A percentile compares a stretch with the other conserved stretches of the same genome.
These are phyloP conservation scores for Leishmania arabica DNA, from an alignment of 208 protist species.

Conservation along the genomic window DNA sequence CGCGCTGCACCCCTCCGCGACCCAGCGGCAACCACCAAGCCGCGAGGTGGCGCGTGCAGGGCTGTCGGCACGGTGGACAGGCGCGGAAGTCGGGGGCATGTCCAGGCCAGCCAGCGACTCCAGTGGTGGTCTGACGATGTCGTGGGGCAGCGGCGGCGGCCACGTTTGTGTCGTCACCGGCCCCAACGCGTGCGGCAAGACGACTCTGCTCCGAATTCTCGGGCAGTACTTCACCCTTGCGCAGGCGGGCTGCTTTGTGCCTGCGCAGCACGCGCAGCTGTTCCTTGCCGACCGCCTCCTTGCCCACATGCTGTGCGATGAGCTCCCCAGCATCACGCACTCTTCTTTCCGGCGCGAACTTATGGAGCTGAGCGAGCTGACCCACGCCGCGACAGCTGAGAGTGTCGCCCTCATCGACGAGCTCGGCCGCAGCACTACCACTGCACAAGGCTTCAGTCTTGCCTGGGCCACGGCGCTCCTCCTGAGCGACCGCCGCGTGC, in stretches of 20 bases:
- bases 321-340: conserved; percentile 49
- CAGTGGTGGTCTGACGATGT: conserved; percentile 18
- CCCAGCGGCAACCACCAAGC: neutral
- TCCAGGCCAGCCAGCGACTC: neutral
- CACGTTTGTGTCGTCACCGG: conserved; percentile 87
- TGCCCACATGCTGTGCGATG: conserved; percentile 86
- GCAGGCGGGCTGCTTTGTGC: conserved; percentile 94
- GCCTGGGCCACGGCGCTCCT: conserved; percentile 93
- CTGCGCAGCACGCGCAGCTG: conserved; percentile 55
- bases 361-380: conserved; percentile 73
- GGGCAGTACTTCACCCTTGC: conserved; percentile 90
- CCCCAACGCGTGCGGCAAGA: conserved; percentile 95
- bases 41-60: neutral
- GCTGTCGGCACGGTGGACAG: neutral
- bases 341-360: conserved; percentile 79
- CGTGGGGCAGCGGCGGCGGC: conserved; percentile 33
- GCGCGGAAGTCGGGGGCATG: neutral
- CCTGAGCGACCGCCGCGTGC: conserved; percentile 37
- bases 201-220: conserved; percentile 90
- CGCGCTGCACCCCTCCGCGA: conserved; percentile 23
- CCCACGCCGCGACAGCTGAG: conserved; percentile 79
- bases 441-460: conserved; percentile 95
- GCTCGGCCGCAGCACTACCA: conserved; percentile 95
- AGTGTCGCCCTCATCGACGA: conserved; percentile 98
- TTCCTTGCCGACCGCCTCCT: conserved; percentile 72